Evolutionary conservation across 2,329 filamentous ascomycete genomes (phyloP), one percentile per base, ranked within the genome.

Genomic region (Diaporthe citriasiana): DNA sequence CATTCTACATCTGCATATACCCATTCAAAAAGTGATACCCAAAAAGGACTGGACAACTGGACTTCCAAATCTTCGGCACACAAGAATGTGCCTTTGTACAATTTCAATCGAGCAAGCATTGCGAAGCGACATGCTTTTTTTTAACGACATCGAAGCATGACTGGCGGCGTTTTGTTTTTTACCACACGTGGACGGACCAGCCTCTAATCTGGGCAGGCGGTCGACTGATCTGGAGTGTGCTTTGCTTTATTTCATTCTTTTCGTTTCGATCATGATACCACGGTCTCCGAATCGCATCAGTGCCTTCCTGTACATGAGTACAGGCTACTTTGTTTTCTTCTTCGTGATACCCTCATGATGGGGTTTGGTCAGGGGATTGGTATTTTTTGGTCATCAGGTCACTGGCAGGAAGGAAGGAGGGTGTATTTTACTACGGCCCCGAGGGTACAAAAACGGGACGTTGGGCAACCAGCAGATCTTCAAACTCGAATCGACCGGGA

Each of bases 11-110:
- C 40, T 72, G 50, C 63, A 73, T 51, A 73, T 69, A 73, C 47
- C 51, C 53, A 69, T 50, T 69, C 42, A 56, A 73, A 73, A 73
- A 73, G 72, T 73, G 72, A 73, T 73, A 73, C 72, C 72, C 72
- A 65, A 73, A 73, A 72, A 72, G 70, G 60, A 72, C 60, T 72
- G 42, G 60, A 68, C 69, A 72, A 59, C 19, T 66, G 47, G 51
- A 56, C 56, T 72, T 59, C 57, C 51, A 72, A 45, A n/a, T 59
- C 33, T 74, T 60, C 33, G 69, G 73, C 73, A 74, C 71, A 25
- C 30, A 71, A 73, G 40, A 55, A 70, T 71, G 72, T 68, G 63
- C 63, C 72, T 50, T 70, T 73, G 72, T 73, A 73, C 66, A 73
- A 73, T 65, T 47, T 51, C 70, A 56, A 71, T n/a, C 72, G 56